A percentile compares a stretch with the other conserved stretches of the same genome.
These are phyloP conservation scores for Rhododendron mucronatum DNA, from an alignment of 148 eudicot genomes.

Conservation along the genomic window DNA sequence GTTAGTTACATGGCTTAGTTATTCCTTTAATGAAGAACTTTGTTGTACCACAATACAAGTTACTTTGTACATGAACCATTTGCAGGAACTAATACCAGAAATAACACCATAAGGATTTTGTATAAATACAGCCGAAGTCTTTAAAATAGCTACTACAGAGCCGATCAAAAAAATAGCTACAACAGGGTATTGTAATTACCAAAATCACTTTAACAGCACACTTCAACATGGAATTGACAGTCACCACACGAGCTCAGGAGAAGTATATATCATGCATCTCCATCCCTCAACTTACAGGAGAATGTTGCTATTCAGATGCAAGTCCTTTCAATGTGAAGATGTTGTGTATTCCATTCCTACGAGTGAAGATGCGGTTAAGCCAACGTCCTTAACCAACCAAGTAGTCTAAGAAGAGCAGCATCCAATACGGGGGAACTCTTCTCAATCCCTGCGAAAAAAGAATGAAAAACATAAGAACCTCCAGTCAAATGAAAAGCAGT, in stretches of 20 bases:
- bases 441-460: conserved; percentile 57
- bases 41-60: background rate
- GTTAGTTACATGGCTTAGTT: too few relatives aligned
- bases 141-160: background rate
- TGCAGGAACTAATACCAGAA: background rate
- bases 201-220: background rate
- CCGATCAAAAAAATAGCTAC: background rate
- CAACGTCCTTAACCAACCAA: conserved; percentile 88
- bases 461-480: background rate
- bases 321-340: background rate
- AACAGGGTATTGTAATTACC: background rate
- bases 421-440: conserved; percentile 68
- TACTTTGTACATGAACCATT: background rate
- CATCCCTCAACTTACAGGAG: conserved; percentile 7
- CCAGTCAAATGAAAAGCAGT: background rate
- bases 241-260: background rate
- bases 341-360: background rate
- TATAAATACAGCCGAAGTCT: background rate
- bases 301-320: background rate
- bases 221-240: background rate
- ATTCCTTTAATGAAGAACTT: background rate
- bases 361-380: conserved; percentile 38
- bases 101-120: background rate
- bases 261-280: background rate
- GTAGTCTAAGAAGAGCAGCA: conserved; percentile 75